phyloP scores from a whole-genome alignment of 257 asterid species.

The Echites panduratus region DNA sequence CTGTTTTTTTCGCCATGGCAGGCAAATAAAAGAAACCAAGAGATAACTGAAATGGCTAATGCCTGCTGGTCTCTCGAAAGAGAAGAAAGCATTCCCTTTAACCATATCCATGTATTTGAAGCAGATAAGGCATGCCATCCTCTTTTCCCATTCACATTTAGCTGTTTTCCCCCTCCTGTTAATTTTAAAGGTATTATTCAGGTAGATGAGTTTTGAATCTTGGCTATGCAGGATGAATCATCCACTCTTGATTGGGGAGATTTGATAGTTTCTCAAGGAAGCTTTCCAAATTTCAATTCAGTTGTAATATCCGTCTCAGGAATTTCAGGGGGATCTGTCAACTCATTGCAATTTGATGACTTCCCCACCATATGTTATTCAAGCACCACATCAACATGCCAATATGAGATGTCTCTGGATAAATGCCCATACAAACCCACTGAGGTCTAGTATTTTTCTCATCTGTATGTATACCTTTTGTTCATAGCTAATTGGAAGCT shows the following conservation, averaged over 20 bases:
- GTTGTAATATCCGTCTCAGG: constrained; percentile 37
- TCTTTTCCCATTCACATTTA: constrained; percentile 7
- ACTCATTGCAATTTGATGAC: constrained; percentile 59
- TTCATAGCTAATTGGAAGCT: not conserved
- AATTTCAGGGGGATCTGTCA: constrained; percentile 44
- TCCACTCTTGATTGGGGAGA: constrained; percentile 58
- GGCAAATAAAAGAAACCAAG: constrained; percentile 55
- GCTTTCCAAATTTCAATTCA: constrained; percentile 17
- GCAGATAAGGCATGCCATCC: constrained; percentile 48
- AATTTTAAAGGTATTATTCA: not conserved
- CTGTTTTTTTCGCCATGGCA: constrained; percentile 77
- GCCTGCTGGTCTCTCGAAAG: constrained; percentile 32
- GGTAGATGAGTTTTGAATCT: not conserved
- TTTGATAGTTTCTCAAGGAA: constrained; percentile 59
- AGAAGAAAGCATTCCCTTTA: constrained; percentile 45
- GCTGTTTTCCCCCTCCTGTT: not conserved
- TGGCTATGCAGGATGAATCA: constrained; percentile 49
- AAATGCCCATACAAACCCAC: constrained; percentile 23
- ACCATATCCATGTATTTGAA: constrained; percentile 80
- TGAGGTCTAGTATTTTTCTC: constrained; percentile 16
- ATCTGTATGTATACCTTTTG: not conserved
- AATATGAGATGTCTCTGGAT: constrained; percentile 19
- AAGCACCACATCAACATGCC: constrained; percentile 27
- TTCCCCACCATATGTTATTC: constrained; percentile 26
- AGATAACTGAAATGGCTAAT: constrained; percentile 41